Percentiles rank a stretch among this genome's conserved stretches.
These are phyloP conservation scores for Wickerhamiella spandovensis DNA, from an alignment of 805 yeast species.

Conservation along the genomic window DNA sequence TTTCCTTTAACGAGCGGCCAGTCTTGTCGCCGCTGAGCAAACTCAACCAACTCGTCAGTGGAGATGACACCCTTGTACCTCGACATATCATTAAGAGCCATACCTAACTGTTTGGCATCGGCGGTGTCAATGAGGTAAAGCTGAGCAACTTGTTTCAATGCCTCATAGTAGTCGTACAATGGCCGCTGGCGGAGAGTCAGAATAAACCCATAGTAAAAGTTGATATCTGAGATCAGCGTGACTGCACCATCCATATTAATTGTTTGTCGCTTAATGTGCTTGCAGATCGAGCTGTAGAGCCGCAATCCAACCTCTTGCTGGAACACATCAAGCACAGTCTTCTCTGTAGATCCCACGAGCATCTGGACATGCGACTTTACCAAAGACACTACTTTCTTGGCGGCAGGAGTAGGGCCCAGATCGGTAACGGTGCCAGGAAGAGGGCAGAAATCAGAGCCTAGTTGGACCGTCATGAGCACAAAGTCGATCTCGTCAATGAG, in stretches of 20 bases:
- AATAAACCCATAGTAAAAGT: constrained; percentile 63
- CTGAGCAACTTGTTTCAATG: constrained; percentile 75
- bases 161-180: constrained; percentile 61
- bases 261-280: constrained; percentile 57
- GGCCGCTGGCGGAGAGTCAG: constrained; percentile 35
- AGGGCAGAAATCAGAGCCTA: constrained; percentile 53
- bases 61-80: constrained; percentile 79
- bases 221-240: constrained; percentile 67
- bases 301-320: constrained; percentile 90
- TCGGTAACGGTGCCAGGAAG: constrained; percentile 15
- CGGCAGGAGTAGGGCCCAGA: constrained; percentile 45
- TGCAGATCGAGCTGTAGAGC: constrained; percentile 62
- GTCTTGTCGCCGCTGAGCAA: constrained; percentile 76
- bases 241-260: constrained; percentile 76
- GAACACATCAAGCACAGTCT: constrained; percentile 76
- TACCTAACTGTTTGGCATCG: constrained; percentile 76
- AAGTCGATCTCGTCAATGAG: constrained; percentile 68
- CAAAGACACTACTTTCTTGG: constrained; percentile 45
- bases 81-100: constrained; percentile 66
- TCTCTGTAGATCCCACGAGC: constrained; percentile 72
- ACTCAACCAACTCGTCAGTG: constrained; percentile 89
- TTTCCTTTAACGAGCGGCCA: constrained; percentile 66
- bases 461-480: constrained; percentile 40
- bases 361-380: constrained; percentile 60
- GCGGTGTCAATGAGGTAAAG: constrained; percentile 57